Percentiles rank a stretch among this genome's conserved stretches.
phyloP scores from a whole-genome alignment of 495 filamentous ascomycete genomes.

The Parmelia sp. region DNA sequence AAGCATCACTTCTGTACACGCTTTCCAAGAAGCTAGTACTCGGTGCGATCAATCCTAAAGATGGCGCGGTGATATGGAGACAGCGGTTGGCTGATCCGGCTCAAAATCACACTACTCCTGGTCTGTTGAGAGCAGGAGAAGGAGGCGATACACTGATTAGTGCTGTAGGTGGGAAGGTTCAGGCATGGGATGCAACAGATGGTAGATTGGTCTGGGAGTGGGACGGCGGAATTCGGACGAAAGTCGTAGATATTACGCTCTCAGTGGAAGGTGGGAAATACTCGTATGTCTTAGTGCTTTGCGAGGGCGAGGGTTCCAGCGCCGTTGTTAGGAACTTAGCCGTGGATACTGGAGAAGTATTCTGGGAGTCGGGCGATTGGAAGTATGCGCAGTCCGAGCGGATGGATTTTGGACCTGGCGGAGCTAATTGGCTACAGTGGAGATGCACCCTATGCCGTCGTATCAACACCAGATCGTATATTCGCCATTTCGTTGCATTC shows the following conservation, averaged over 20 bases:
- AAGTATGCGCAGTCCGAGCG: conserved; percentile 37
- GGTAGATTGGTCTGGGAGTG: conserved; percentile 71
- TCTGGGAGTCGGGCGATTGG: conserved; percentile 68
- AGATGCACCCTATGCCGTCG: conserved; percentile 71
- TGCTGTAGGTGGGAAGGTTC: conserved; percentile 58
- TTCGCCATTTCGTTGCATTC: conserved; percentile 74
- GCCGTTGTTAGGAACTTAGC: conserved; percentile 64
- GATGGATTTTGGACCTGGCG: background rate
- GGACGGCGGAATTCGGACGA: conserved; percentile 51
- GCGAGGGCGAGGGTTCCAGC: conserved; percentile 46
- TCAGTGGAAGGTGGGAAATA: conserved; percentile 61
- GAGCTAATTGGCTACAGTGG: conserved; percentile 40
- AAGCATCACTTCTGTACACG: conserved; percentile 86
- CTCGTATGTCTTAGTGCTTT: conserved; percentile 66
- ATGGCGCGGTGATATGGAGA: conserved; percentile 79
- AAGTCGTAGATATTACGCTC: conserved; percentile 75
- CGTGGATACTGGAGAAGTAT: conserved; percentile 62
- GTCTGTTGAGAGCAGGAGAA: conserved; percentile 64
- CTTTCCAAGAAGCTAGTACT: conserved; percentile 73
- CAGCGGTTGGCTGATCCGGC: conserved; percentile 52
- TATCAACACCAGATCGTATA: conserved; percentile 63
- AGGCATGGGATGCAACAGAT: conserved; percentile 77
- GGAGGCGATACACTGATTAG: conserved; percentile 67
- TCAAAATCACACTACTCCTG: conserved; percentile 32
- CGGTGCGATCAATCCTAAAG: conserved; percentile 83